Evolutionary conservation across 352 stramenopile species (phyloP), one percentile per base, ranked within the genome.

Genomic region (Phytophthora multivora): DNA sequence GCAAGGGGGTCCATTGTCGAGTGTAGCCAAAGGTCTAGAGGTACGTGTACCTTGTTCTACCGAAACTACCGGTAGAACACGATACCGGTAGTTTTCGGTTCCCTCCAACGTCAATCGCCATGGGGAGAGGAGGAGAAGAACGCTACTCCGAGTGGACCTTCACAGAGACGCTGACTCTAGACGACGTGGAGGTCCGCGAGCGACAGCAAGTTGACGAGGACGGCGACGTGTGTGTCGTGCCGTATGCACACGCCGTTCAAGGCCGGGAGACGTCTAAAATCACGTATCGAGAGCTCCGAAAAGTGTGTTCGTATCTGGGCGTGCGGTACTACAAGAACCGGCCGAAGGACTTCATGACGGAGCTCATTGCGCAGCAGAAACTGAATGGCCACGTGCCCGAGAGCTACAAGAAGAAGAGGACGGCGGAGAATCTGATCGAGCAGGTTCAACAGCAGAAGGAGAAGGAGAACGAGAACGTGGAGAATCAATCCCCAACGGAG

Each of bases 321-420:
- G 62, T 70, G 8, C 62, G 62, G 4, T 70, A 66, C 55, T 70
- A 70, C 43, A 70, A 70, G 62, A 70, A 70, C 54, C 56, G 51
- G 8, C 16, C 41, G n/a, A 70, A 70, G 31, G 45, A 61, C 4
- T 13, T 51, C 2, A 70, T 70, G 62, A 40, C 21, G 48, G 62
- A 70, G 48, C 49, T 70, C 48, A 70, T 70, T 25, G 62, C 62
- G 2, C 54, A 61, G 42, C 59, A 57, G 48, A 70, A 70, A 39
- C 38, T 70, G 12, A 61, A 57, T 1, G 62, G 62, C 10, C 25
- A 59, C 51, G 62, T 70, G 13, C 62, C 54, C 1, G 54, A 65
- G 16, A 66, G 54, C 23, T 66, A 66, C 28, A 48, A 10, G 18
- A 46, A 38, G 4, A 40, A 36, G 6, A 52, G 21, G 12, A 45